Percentiles rank a stretch among this genome's conserved stretches.
These are phyloP conservation scores for Cordia subcordata DNA, from an alignment of 257 asterid species.

Conservation along the genomic window DNA sequence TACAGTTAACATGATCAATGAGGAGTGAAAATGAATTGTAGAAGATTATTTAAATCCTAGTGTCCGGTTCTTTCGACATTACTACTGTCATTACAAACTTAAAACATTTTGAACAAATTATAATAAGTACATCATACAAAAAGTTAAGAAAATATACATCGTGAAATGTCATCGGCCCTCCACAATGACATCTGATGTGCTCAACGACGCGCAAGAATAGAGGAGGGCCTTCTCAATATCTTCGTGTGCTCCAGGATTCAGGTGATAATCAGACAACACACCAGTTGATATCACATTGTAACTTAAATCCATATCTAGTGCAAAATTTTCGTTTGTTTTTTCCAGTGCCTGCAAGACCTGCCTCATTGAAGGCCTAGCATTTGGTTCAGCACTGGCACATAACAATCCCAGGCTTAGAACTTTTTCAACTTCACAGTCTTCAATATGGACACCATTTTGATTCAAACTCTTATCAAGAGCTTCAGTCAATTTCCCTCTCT, in stretches of 20 bases:
- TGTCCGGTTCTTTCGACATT: too few relatives aligned
- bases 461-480: slow-evolving; percentile 35
- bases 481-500: slow-evolving; percentile 29
- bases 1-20: too few relatives aligned
- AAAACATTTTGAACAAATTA: too few relatives aligned
- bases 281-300: background rate
- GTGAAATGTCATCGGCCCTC: background rate
- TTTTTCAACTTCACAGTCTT: slow-evolving; percentile 35
- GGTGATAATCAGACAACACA: too few relatives aligned
- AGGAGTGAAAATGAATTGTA: too few relatives aligned
- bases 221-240: background rate
- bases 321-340: slow-evolving; percentile 16
- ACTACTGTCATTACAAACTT: too few relatives aligned
- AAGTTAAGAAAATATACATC: background rate
- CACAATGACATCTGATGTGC: background rate
- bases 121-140: too few relatives aligned
- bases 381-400: slow-evolving; percentile 48
- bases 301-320: background rate
- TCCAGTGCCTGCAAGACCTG: slow-evolving; percentile 52
- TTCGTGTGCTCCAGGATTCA: too few relatives aligned
- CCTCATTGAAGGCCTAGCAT: slow-evolving; percentile 62
- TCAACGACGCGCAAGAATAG: background rate
- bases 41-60: too few relatives aligned
- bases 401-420: slow-evolving; percentile 52
- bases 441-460: slow-evolving; percentile 22